Base-by-base conservation (phyloP, 2,329 filamentous ascomycete species). In the Fusarium drepaniforme region DNA sequence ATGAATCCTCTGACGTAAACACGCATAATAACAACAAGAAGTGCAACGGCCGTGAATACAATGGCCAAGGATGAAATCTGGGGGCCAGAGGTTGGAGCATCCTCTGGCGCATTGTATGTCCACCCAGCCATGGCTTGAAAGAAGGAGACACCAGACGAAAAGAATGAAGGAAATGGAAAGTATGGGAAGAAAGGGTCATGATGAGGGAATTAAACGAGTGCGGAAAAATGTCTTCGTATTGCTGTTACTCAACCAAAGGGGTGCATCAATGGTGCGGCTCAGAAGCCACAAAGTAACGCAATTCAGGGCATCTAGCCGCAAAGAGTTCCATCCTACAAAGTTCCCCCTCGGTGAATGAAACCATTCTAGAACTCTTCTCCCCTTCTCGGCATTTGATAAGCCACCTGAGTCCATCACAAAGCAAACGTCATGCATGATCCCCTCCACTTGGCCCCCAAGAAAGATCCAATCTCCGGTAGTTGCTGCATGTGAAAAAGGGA, bases 1-100 rank as follows among this genome's bases (percentile, higher is more conserved):
- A 76, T 60, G 38, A 66, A 49, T 1, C 57, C 61, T 44, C 74
- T 46, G 3, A 76, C 73, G 9, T 76, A 75, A 2, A 72, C 16
- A 16, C 74, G 46, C 1, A 75, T 8, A 4, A 58, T 18, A 3
- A 76, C 51, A 1, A 62, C 38, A 8, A 74, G 2, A 7, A 75
- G 49, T 2, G 73, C 60, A 18, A 72, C 11, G 1, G 49, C 53
- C 5, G 73, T 72, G 4, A 76, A 75, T 0, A 66, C 66, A 16
- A 69, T 21, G 11, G 59, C 63, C 13, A 75, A 38, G 4, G 51
- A 60, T 4, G 68, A 74, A 23, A 76, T 72, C 15, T 68, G 46
- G 8, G 66, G 71, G 11, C 73, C 74, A 46, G 67, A 61, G 18
- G 68, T 76, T 9, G 68, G 65, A 38, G 66, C 60, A 23, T 65